Evolutionary conservation across 176 grass and related monocot genomes (phyloP).

Genomic region (Oryza rufipogon): DNA sequence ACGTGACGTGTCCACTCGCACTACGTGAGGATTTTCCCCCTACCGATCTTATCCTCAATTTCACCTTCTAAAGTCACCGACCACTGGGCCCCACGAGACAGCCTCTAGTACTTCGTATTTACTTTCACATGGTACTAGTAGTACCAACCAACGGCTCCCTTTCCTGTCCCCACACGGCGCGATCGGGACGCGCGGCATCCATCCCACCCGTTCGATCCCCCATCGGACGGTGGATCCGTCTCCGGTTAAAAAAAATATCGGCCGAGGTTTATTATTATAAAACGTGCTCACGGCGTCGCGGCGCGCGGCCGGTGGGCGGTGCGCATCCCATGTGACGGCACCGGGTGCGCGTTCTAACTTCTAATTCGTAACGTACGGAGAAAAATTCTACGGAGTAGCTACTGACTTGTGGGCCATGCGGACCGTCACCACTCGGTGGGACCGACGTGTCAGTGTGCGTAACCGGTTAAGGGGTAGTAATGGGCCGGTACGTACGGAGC

Average conservation of each 20-base stretch:
- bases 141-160: background rate
- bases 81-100: background rate
- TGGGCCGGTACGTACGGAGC: background rate
- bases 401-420: background rate
- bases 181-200: too few species aligned
- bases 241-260: background rate
- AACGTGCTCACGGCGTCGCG: background rate
- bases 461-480: background rate
- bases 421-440: accelerated
- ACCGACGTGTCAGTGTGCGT: too few species aligned
- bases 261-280: background rate
- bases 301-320: background rate
- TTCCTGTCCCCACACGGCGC: too few species aligned
- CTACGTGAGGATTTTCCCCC: background rate
- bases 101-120: too few species aligned
- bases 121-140: too few species aligned
- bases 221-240: background rate
- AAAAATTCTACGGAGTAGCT: accelerated
- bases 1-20: background rate
- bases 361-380: too few species aligned
- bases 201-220: background rate
- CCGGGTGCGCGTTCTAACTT: background rate
- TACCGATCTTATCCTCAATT: background rate
- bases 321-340: background rate
- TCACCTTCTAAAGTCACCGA: background rate